Evolutionary conservation across 306 rosid genomes (phyloP), one percentile per base, ranked within the genome.

Genomic region (Quercus mongolica): DNA sequence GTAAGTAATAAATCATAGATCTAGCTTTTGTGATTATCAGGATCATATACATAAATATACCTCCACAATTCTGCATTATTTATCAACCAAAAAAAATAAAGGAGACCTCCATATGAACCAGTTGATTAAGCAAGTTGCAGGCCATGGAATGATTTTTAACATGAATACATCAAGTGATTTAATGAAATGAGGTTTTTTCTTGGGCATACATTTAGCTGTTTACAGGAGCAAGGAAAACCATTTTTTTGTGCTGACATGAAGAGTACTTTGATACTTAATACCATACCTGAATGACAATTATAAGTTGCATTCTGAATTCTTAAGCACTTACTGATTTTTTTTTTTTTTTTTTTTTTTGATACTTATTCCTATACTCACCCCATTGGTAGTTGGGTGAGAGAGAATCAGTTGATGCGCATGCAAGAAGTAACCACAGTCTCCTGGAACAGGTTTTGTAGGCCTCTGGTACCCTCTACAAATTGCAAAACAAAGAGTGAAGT

Each of bases 361-460:
- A 17, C 44, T 26, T 20, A 75, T 65, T 67, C 31, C 51, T 52
- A 49, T 23, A 33, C 31, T 35, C 82, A 92, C 99, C 97, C 91
- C 88, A 71, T 77, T 84, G 55, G 94, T 89, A 77, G 81, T 75
- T 46, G 97, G 98, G 75, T 92, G 99, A 69, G 88, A 78, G 63
- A 95, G 89, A 71, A 71, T 71, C 85, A 91, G 78, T 56, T 78
- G 87, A 85, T 91, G 91, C 12, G 98, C 99, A 62, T 95, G 99
- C 87, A 95, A 79, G 81, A 74, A 52, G 83, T 91, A 93, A 71
- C 99, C 97, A 88, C 93, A 89, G 81, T 95, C 98, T 74, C 99
- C 99, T 28, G 99, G 99, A 83, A 92, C 94, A 58, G 99, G 90
- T 69, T 85, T 89, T n/a, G 67, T 28, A 30, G 97, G 97, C 75